phyloP scores from a whole-genome alignment of 257 asterid species.

The Salvia hispanica region DNA sequence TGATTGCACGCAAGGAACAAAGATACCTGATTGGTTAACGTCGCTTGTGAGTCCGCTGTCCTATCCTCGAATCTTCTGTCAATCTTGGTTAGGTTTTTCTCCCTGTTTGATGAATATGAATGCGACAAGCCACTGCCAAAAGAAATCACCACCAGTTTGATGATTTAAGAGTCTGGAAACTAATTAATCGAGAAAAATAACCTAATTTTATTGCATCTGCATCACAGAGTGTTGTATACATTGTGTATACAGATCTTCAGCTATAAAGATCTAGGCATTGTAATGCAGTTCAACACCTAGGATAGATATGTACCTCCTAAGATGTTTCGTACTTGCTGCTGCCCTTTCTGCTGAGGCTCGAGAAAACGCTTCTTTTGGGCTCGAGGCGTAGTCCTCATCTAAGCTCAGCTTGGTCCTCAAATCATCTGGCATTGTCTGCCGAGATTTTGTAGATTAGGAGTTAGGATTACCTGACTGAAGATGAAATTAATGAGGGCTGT shows the following conservation, averaged over 20 bases:
- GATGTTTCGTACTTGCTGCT: slow-evolving; percentile 59
- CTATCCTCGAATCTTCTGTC: slow-evolving; percentile 56
- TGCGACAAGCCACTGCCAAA: slow-evolving; percentile 77
- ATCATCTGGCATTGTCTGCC: slow-evolving; percentile 96
- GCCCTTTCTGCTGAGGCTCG: slow-evolving; percentile 71
- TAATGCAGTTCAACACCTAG: neutral
- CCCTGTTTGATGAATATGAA: slow-evolving; percentile 75
- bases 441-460: slow-evolving; percentile 33
- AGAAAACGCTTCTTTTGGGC: slow-evolving; percentile 87
- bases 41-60: slow-evolving; percentile 45
- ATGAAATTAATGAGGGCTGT: slow-evolving; percentile 13
- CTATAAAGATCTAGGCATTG: neutral
- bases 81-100: slow-evolving; percentile 53
- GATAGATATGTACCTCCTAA: slow-evolving; percentile 50
- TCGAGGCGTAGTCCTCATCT: slow-evolving; percentile 79
- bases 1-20: neutral
- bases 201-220: neutral
- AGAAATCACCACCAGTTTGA: slow-evolving; percentile 19
- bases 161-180: slow-evolving; percentile 8
- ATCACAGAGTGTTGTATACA: neutral
- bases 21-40: slow-evolving; percentile 54
- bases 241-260: neutral
- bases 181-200: neutral
- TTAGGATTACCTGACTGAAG: slow-evolving; percentile 33
- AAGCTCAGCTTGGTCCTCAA: slow-evolving; percentile 86